Evolutionary conservation across 345 rosid species (phyloP), one percentile per base, ranked within the genome.

Genomic region (Gossypium anomalum): DNA sequence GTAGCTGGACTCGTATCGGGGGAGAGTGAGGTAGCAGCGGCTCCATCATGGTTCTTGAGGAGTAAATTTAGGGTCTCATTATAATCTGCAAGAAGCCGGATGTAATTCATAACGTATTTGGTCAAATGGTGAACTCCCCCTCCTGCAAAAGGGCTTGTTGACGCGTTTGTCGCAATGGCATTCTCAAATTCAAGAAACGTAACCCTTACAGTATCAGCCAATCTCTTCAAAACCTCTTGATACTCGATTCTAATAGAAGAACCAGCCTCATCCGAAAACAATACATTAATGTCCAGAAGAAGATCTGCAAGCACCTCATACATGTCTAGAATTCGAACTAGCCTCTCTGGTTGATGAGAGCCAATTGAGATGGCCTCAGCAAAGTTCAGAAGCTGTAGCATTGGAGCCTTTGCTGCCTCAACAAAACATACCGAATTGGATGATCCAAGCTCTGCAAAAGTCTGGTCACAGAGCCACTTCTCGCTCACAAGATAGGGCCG

Each of bases 281-380:
- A 68, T 47, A 78, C 88, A 76, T 89, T 81, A 2, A 90, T 82
- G 60, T 90, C 94, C 3, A 88, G 91, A 77, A 83, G 83, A 58
- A 89, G 91, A 76, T 88, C 93, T 1, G 85, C 81, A 29, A 89
- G 76, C 51, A 89, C 84, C 84, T 92, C 97, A 13, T 92, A 94
- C 98, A 94, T 94, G 70, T 87, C 95, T 48, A 92, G 91, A 65
- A 92, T 83, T 78, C 88, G 84, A 49, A 84, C 83, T 76, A 94
- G 34, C 73, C 92, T 90, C 81, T 90, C 97, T 0, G 95, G 97
- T 22, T 84, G 86, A 52, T 89, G 89, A 22, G 97, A 89, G 45
- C 97, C 92, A 19, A 94, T 88, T 12, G 90, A 88, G 64, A 92
- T 83, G 23, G 98, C 98, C 78, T 90, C 93, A 13, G 89, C 97